Base-by-base conservation (phyloP, 495 filamentous ascomycete species). In the Copromyces sp. region DNA sequence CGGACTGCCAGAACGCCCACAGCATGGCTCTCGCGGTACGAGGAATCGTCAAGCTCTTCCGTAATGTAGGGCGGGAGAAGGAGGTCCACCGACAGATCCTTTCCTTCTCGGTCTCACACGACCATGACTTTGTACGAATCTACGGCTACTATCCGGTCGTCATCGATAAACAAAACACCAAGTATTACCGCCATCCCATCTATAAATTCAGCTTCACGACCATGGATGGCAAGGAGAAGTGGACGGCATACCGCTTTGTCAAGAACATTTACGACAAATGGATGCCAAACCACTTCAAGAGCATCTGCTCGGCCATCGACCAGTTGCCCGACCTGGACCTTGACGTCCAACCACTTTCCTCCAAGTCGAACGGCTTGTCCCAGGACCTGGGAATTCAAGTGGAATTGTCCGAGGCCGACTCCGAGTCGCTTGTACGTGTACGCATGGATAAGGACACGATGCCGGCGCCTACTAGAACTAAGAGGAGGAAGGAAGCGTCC, bases 101-200 rank as follows among this genome's bases (percentile, higher is more conserved):
- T 70, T 77, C 78, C 42, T 87, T 87, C 80, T 86, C 83, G 3
- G 77, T 88, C 72, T 86, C 83, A 35, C 82, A 86, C 75, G 76
- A 87, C 74, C 70, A 83, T n/a, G n/a, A n/a, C n/a, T n/a, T n/a
- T n/a, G 80, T 85, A 32, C 73, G 77, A 29, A 83, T 86, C 29
- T 81, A 81, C 39, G 80, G 81, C 39, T 71, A 83, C 74, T 83
- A 83, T 59, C 73, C 73, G 4, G n/a, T n/a, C n/a, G 74, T 75
- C 3, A 71, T 75, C 17, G 38, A n/a, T 17, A 69, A 69, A 45
- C 69, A 75, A 59, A 6, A 73, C 42, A 71, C 53, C 53, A 73
- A 53, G 41, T 75, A 71, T 14, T 75, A 75, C 71, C 47, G 68
- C 44, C 73, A 75, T 32, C 73, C 20, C 7, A 72, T 75, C 4